Conservation (phyloP, 257 asterid species). For the Petunia secreta region DNA sequence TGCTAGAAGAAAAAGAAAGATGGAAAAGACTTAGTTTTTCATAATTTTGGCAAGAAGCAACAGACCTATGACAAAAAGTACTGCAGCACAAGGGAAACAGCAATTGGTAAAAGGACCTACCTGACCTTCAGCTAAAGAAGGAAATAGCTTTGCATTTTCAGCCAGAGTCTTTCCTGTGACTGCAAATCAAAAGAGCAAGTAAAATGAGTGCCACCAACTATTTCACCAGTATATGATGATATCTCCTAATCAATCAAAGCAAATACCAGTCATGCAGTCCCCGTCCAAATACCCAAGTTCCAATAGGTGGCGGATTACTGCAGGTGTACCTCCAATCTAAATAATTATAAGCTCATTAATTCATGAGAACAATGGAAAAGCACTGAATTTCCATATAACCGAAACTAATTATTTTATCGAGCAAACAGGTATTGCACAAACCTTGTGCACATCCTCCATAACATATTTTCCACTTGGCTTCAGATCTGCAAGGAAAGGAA, state of each 20-base stretch:
- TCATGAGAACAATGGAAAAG: background rate
- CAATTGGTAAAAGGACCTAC: conserved; percentile 38
- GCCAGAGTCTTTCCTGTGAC: conserved; percentile 95
- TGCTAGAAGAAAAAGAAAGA: conserved; percentile 57
- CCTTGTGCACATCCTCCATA: conserved; percentile 99
- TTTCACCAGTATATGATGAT: background rate
- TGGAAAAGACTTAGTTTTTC: background rate
- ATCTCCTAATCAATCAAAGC: background rate
- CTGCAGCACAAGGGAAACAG: conserved; percentile 21
- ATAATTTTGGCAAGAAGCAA: background rate
- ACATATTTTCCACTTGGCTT: conserved; percentile 99
- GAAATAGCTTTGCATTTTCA: conserved; percentile 87
- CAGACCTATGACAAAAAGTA: conserved; percentile 2
- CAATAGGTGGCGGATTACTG: conserved; percentile 72
- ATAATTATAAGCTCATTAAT: conserved; percentile 14
- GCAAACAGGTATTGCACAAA: conserved; percentile 31
- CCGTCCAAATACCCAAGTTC: conserved; percentile 81
- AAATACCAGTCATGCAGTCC: conserved; percentile 82
- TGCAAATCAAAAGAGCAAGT: conserved; percentile 32
- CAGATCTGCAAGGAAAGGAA: conserved; percentile 97
- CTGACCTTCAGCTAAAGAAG: conserved; percentile 84
- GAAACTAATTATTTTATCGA: background rate
- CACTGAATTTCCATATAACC: conserved; percentile 20
- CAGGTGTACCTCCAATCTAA: conserved; percentile 98
- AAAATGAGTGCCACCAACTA: conserved; percentile 12